phyloP scores from a whole-genome alignment of 2,329 filamentous ascomycete genomes.

The Alternaria sp. region DNA sequence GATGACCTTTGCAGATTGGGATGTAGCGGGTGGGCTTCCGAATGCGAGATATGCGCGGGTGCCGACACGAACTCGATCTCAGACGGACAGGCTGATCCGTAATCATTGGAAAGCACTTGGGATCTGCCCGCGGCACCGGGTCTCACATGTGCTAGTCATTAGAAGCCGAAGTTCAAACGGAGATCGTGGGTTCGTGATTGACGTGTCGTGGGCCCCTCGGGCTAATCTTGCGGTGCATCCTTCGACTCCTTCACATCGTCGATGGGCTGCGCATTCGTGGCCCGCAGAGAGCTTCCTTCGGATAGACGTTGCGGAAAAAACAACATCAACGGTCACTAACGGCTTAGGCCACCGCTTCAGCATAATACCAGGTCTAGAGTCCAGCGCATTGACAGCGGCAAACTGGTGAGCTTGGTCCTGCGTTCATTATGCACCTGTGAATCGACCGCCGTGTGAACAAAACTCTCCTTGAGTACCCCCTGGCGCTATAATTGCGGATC shows the following conservation, averaged over 20 bases:
- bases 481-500: conserved; percentile 20
- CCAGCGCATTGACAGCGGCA: conserved; percentile 16
- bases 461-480: conserved; percentile 17
- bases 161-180: conserved; percentile 25
- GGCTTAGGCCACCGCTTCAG: neutral
- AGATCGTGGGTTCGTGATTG: conserved; percentile 19
- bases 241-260: conserved; percentile 14
- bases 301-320: conserved; percentile 2
- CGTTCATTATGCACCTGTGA: conserved; percentile 24
- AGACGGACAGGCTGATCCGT: conserved; percentile 8
- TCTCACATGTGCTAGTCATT: conserved; percentile 15
- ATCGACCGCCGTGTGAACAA: conserved; percentile 26
- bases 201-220: conserved; percentile 19
- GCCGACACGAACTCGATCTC: conserved; percentile 8
- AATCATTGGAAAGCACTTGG: conserved; percentile 1
- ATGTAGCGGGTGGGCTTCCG: conserved; percentile 8
- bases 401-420: conserved; percentile 17
- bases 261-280: neutral
- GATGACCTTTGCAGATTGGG: conserved; percentile 7
- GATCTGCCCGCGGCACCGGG: conserved; percentile 21
- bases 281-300: neutral
- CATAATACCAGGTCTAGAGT: neutral
- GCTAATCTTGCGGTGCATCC: conserved; percentile 11
- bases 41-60: conserved; percentile 12
- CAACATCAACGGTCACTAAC: conserved; percentile 1